phyloP scores from a whole-genome alignment of 768 basidiomycete genomes.

The Calvatia gigantea region DNA sequence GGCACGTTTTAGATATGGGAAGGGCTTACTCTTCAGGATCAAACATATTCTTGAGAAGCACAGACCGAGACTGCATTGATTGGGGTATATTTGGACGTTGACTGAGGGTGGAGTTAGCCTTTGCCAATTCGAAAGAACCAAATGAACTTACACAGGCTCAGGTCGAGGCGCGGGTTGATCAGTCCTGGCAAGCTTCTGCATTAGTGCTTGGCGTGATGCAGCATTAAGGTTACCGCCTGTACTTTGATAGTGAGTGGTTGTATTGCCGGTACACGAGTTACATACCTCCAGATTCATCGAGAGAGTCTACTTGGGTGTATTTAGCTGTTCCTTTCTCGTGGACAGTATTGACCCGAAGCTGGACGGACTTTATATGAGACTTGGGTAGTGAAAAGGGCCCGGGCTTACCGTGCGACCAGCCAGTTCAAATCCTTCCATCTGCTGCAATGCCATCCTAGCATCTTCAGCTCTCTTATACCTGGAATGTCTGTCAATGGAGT shows the following conservation, averaged over 20 bases:
- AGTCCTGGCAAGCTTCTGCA: constrained; percentile 99
- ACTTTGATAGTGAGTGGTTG: not conserved
- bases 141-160: constrained; percentile 54
- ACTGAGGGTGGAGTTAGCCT: constrained; percentile 32
- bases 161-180: constrained; percentile 57
- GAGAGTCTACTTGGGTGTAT: constrained; percentile 72
- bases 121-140: constrained; percentile 12
- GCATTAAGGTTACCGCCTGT: constrained; percentile 96
- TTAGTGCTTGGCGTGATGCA: constrained; percentile 97
- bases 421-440: constrained; percentile 98
- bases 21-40: constrained; percentile 85
- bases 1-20: not conserved
- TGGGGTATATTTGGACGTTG: constrained; percentile 78
- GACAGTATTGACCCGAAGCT: constrained; percentile 90
- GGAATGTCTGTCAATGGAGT: not conserved
- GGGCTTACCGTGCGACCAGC: constrained; percentile 84
- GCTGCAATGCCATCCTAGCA: constrained; percentile 94
- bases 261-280: not conserved
- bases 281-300: constrained; percentile 88
- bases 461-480: constrained; percentile 91
- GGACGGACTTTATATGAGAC: not conserved
- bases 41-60: constrained; percentile 95
- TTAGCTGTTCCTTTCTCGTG: constrained; percentile 83
- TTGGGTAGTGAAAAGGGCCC: constrained; percentile 12
- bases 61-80: constrained; percentile 84